These are phyloP conservation scores for Elasticomyces elasticus DNA, from an alignment of 495 filamentous ascomycete genomes.

Conservation along the genomic window DNA sequence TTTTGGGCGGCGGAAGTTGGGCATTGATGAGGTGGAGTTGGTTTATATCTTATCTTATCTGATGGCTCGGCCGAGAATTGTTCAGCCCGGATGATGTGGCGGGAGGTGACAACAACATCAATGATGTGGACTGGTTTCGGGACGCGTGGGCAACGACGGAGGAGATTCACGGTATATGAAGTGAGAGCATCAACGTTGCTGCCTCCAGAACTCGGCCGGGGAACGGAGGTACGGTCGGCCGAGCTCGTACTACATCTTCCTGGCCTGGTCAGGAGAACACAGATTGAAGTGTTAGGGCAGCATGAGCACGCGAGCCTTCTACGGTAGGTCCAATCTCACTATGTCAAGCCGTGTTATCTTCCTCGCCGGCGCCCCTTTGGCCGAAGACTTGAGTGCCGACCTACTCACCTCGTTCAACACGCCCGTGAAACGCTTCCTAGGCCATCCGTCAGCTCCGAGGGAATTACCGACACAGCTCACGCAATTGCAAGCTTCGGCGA, in stretches of 20 bases:
- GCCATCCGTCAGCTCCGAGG: neutral
- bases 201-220: neutral
- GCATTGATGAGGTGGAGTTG: neutral
- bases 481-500: neutral
- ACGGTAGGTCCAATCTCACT: neutral
- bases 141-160: neutral
- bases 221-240: neutral
- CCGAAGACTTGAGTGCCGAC: constrained; percentile 36
- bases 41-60: neutral
- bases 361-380: constrained; percentile 53
- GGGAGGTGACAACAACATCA: too few relatives aligned
- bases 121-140: too few relatives aligned
- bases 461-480: neutral
- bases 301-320: neutral
- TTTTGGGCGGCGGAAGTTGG: constrained; percentile 20
- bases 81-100: neutral
- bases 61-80: neutral
- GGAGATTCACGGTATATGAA: neutral
- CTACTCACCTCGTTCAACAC: constrained; percentile 35
- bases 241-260: neutral
- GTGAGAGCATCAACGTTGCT: neutral
- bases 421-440: constrained; percentile 4
- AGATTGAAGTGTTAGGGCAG: too few relatives aligned
- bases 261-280: neutral
- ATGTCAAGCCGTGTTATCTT: constrained; percentile 28